phyloP scores from a whole-genome alignment of 2,329 filamentous ascomycete species.

The Verticillium albo-atrum region DNA sequence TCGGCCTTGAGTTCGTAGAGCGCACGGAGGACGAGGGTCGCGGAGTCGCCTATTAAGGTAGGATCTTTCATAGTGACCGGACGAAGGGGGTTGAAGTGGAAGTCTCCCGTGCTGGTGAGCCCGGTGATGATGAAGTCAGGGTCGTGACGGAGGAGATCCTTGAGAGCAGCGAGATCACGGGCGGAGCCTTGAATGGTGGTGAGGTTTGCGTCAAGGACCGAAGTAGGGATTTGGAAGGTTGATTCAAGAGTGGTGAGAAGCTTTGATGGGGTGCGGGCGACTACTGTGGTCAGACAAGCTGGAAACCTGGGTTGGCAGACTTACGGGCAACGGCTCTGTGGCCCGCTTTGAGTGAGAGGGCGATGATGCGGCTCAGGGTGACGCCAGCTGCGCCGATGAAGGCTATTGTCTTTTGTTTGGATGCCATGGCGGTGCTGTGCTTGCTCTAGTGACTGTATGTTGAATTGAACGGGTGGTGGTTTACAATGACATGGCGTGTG shows the following conservation, averaged over 20 bases:
- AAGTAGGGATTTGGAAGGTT: background rate
- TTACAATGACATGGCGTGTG: too few species aligned
- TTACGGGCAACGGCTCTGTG: background rate
- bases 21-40: background rate
- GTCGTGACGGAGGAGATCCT: conserved; percentile 1
- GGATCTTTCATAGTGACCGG: conserved; percentile 4
- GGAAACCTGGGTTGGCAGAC: background rate
- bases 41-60: conserved; percentile 3
- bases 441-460: background rate
- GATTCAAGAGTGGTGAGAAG: background rate
- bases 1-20: background rate
- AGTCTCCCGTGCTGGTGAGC: background rate
- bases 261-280: conserved; percentile 2
- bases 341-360: background rate
- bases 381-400: background rate
- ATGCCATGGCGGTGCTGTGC: background rate
- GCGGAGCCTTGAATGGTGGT: conserved; percentile 1
- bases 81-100: conserved; percentile 4
- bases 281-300: background rate
- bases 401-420: background rate
- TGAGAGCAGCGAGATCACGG: background rate
- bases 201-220: background rate
- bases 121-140: conserved; percentile 4
- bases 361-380: background rate
- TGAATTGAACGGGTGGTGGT: background rate